phyloP scores from a whole-genome alignment of 2,329 filamentous ascomycete species.

The Fusarium torreyae region DNA sequence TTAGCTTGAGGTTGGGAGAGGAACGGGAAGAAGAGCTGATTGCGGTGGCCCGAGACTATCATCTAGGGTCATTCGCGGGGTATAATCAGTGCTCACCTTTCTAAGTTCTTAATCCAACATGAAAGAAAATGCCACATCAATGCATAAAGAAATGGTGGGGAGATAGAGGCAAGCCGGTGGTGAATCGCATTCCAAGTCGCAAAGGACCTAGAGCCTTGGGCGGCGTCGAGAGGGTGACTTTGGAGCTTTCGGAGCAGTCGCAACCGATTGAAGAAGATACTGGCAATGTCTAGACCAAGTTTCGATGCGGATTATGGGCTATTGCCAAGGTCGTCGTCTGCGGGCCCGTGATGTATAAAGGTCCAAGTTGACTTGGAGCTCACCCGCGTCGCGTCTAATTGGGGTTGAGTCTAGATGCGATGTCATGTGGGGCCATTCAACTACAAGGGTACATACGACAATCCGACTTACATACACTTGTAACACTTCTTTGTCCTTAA shows the following conservation, averaged over 20 bases:
- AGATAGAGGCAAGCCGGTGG: background rate
- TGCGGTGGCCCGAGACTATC: background rate
- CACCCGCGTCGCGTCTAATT: constrained; percentile 32
- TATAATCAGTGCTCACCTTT: background rate
- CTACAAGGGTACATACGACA: too few species aligned
- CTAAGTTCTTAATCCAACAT: background rate
- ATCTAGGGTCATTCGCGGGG: too few species aligned
- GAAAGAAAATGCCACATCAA: background rate
- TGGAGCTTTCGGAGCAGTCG: constrained; percentile 15
- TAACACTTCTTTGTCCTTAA: background rate
- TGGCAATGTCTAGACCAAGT: background rate
- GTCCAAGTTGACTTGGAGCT: constrained; percentile 33
- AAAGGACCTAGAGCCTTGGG: constrained; percentile 13
- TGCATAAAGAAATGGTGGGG: constrained; percentile 4
- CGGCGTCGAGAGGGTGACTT: background rate
- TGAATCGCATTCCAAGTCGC: constrained; percentile 21
- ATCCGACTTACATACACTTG: too few species aligned
- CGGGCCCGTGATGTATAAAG: constrained; percentile 29
- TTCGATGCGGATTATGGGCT: background rate
- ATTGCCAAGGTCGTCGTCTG: constrained; percentile 10
- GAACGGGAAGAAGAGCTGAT: background rate
- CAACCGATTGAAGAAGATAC: background rate
- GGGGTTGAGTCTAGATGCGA: constrained; percentile 13
- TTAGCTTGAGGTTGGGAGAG: constrained; percentile 4
- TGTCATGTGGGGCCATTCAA: background rate